phyloP scores from a whole-genome alignment of 1,284 basidiomycete species.

The Cryptococcus sp. region DNA sequence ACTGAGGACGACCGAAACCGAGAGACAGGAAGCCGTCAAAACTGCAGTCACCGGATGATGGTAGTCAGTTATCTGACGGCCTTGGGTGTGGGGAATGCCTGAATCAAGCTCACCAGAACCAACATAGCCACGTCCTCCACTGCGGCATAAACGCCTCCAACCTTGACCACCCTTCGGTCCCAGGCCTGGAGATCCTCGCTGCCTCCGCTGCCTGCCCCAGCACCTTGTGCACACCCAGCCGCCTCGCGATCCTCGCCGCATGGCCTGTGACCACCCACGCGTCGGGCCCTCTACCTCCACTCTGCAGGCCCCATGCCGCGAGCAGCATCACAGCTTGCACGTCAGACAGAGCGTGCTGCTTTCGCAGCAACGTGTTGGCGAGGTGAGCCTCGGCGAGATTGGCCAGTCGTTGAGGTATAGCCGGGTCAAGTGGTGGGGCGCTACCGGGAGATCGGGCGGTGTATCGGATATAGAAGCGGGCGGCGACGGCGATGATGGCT shows the following conservation, averaged over 20 bases:
- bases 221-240: slow-evolving; percentile 30
- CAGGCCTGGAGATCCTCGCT: slow-evolving; percentile 18
- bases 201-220: slow-evolving; percentile 25
- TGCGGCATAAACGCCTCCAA: slow-evolving; percentile 31
- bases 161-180: slow-evolving; percentile 22
- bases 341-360: slow-evolving; percentile 38
- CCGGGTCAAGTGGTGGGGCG: slow-evolving; percentile 17
- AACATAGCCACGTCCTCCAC: slow-evolving; percentile 36
- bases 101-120: slow-evolving; percentile 17
- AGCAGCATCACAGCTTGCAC: slow-evolving; percentile 41
- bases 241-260: slow-evolving; percentile 26
- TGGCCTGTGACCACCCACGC: slow-evolving; percentile 41
- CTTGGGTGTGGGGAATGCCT: background rate
- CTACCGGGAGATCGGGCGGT: slow-evolving; percentile 12
- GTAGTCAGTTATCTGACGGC: background rate
- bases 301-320: slow-evolving; percentile 38
- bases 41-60: background rate
- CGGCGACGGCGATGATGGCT: slow-evolving; percentile 30
- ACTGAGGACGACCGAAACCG: slow-evolving; percentile 36
- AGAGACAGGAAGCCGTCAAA: slow-evolving; percentile 36
- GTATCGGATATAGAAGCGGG: slow-evolving; percentile 31
- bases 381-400: slow-evolving; percentile 39
- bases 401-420: slow-evolving; percentile 24
- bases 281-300: slow-evolving; percentile 35
- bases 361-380: slow-evolving; percentile 33